phyloP scores from a whole-genome alignment of 2,329 filamentous ascomycete species.

The Aureobasidium zeae region DNA sequence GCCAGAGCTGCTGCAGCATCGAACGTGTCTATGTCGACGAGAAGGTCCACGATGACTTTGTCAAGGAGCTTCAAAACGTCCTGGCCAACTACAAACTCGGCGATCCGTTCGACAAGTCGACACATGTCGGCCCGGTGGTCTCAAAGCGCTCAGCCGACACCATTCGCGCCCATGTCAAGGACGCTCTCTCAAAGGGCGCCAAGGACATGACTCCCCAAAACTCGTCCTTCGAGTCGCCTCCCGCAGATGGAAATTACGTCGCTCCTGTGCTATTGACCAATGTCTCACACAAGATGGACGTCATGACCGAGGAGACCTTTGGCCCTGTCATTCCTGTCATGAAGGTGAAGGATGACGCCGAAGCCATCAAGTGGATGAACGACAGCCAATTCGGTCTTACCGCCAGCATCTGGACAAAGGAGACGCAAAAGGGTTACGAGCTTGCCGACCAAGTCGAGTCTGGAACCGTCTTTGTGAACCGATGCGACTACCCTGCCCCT shows the following conservation, averaged over 20 bases:
- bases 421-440: conserved; percentile 63
- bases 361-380: conserved; percentile 82
- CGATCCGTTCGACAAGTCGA: conserved; percentile 71
- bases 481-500: conserved; percentile 83
- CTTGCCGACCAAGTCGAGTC: conserved; percentile 76
- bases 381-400: conserved; percentile 90
- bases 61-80: conserved; percentile 69
- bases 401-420: conserved; percentile 95
- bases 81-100: conserved; percentile 72
- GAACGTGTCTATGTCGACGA: conserved; percentile 88
- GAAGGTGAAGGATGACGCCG: conserved; percentile 70
- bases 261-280: conserved; percentile 72
- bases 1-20: conserved; percentile 92
- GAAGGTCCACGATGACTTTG: conserved; percentile 72
- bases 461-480: conserved; percentile 92
- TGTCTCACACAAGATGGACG: conserved; percentile 71
- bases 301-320: conserved; percentile 94
- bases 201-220: conserved; percentile 78
- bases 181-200: conserved; percentile 75
- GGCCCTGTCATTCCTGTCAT: conserved; percentile 86
- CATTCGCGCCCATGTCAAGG: conserved; percentile 70
- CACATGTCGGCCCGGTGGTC: conserved; percentile 80
- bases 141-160: conserved; percentile 67
- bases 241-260: conserved; percentile 77
- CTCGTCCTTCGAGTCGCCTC: conserved; percentile 61